Evolutionary conservation across 192 early-diverging fungal genomes (phyloP).

Genomic region (Gryganskiella cystojenkinii): DNA sequence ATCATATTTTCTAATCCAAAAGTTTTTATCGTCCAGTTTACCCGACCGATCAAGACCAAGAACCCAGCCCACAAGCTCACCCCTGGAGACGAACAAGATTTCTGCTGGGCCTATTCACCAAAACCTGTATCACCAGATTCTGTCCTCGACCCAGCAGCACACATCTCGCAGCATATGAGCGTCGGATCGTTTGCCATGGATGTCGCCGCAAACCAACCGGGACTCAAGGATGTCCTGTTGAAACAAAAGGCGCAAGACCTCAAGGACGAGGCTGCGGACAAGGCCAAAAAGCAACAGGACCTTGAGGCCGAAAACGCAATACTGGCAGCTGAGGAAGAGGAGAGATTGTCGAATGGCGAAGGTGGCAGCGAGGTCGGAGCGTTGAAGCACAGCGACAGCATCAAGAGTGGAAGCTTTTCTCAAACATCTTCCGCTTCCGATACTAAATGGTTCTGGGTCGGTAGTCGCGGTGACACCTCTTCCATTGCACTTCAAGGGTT

Average conservation of each 20-base stretch:
- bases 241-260: slow-evolving; percentile 8
- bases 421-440: background rate
- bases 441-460: background rate
- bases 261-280: slow-evolving; percentile 11
- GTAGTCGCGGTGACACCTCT: slow-evolving; percentile 1
- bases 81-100: slow-evolving; percentile 41
- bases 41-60: slow-evolving; percentile 24
- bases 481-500: slow-evolving; percentile 10
- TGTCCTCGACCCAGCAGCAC: slow-evolving; percentile 26
- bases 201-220: slow-evolving; percentile 38
- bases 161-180: slow-evolving; percentile 31
- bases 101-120: slow-evolving; percentile 50
- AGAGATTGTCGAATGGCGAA: background rate
- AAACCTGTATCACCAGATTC: slow-evolving; percentile 39
- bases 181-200: slow-evolving; percentile 50
- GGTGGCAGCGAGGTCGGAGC: background rate
- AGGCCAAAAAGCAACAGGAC: slow-evolving; percentile 10
- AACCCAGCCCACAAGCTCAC: slow-evolving; percentile 38
- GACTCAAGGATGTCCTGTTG: slow-evolving; percentile 14
- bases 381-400: too few relatives aligned
- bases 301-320: slow-evolving; percentile 1
- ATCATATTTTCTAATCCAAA: slow-evolving; percentile 15
- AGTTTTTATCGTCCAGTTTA: slow-evolving; percentile 42
- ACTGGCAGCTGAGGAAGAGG: background rate
- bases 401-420: too few relatives aligned